phyloP scores from a whole-genome alignment of 2,329 filamentous ascomycete species.

The Claviceps arundinis region DNA sequence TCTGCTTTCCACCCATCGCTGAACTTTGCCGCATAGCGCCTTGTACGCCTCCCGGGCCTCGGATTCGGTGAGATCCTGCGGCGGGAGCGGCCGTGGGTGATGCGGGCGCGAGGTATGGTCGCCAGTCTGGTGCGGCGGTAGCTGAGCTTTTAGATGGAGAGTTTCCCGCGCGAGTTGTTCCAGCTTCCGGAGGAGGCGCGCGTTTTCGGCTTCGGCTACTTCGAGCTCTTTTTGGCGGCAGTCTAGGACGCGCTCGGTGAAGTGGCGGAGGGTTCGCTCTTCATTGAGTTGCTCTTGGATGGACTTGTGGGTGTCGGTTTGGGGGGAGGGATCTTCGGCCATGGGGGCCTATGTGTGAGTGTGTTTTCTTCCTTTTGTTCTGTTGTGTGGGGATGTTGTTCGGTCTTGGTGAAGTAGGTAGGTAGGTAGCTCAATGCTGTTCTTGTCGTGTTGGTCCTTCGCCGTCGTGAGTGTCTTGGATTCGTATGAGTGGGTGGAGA shows the following conservation, averaged over 20 bases:
- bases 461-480: background rate
- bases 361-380: background rate
- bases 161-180: constrained; percentile 19
- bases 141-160: constrained; percentile 16
- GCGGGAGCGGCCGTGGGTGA: constrained; percentile 15
- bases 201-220: constrained; percentile 16
- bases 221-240: constrained; percentile 23
- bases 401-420: background rate
- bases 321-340: background rate
- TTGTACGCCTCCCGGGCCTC: constrained; percentile 23
- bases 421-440: background rate
- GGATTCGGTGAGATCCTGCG: constrained; percentile 22
- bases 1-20: constrained; percentile 24
- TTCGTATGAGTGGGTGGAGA: background rate
- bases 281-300: constrained; percentile 17
- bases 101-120: constrained; percentile 21
- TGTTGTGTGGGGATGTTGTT: too few species aligned
- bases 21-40: constrained; percentile 19
- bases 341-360: background rate
- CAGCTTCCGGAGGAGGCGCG: constrained; percentile 14
- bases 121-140: constrained; percentile 14
- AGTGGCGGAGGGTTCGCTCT: constrained; percentile 20
- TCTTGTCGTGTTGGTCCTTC: background rate
- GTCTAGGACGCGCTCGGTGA: constrained; percentile 24
- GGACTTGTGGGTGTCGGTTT: constrained; percentile 1